A percentile compares a stretch with the other conserved stretches of the same genome.
These are phyloP conservation scores for Nematodospora anomalae DNA, from an alignment of 1,139 yeast species.

Conservation along the genomic window DNA sequence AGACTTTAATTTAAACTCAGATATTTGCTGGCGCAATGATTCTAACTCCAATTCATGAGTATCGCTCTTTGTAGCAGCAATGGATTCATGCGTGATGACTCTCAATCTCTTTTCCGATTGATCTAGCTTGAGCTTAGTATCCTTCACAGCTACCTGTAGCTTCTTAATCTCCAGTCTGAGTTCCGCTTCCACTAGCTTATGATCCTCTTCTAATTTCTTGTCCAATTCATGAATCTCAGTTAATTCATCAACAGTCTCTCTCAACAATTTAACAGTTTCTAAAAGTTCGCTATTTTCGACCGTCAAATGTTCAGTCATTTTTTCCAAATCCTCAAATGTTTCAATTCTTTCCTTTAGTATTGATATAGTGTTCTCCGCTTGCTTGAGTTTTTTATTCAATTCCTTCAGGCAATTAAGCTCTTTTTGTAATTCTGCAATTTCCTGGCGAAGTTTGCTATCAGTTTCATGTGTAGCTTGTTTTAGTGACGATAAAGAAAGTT, in stretches of 20 bases:
- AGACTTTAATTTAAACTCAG: slow-evolving; percentile 9
- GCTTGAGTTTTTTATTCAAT: slow-evolving; percentile 18
- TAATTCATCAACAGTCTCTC: slow-evolving; percentile 51
- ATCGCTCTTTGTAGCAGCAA: not conserved
- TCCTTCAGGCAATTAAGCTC: slow-evolving; percentile 15
- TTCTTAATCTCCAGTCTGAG: slow-evolving; percentile 44
- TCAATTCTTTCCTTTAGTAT: slow-evolving; percentile 49
- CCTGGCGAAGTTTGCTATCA: slow-evolving; percentile 22
- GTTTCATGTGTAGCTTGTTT: slow-evolving; percentile 32
- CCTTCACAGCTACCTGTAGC: slow-evolving; percentile 27
- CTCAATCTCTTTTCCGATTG: slow-evolving; percentile 17
- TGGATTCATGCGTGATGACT: not conserved
- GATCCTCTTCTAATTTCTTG: slow-evolving; percentile 61
- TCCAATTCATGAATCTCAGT: slow-evolving; percentile 61
- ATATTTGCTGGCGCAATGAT: slow-evolving; percentile 8
- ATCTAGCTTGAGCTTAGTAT: slow-evolving; percentile 26
- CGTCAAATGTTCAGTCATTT: slow-evolving; percentile 56
- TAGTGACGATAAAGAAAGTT: slow-evolving; percentile 40
- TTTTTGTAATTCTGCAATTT: slow-evolving; percentile 27
- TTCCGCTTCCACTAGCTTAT: slow-evolving; percentile 55
- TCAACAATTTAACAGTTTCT: slow-evolving; percentile 37
- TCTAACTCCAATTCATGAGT: slow-evolving; percentile 5
- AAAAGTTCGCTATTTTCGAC: slow-evolving; percentile 51
- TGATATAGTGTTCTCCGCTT: slow-evolving; percentile 41
- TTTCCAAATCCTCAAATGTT: slow-evolving; percentile 42